Base-by-base conservation (phyloP, 1,284 basidiomycete genomes). In the Leucoagaricus sp. region DNA sequence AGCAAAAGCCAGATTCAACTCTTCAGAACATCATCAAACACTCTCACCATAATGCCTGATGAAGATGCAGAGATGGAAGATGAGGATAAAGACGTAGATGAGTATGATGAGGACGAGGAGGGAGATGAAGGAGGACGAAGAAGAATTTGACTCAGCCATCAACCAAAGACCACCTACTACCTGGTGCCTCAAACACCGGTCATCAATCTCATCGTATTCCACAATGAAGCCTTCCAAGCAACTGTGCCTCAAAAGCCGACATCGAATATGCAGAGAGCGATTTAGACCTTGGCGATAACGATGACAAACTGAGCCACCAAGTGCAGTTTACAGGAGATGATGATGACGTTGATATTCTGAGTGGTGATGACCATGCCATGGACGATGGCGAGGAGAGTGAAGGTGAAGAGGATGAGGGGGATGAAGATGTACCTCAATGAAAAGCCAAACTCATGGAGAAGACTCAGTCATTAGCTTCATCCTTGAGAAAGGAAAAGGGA, bases 1-100 rank as follows among this genome's bases (percentile, higher is more conserved):
- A 82, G 87, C 12, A 82, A 83, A 56, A 93, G 91, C 63, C 84
- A 93, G 60, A 94, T 99, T 59, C 82, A 84, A n/a, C 80, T 99
- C 4, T 87, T 99, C 41, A 91, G 85, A 17, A 85, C 89, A 1
- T 96, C 93, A 0, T 87, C 84, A 4, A 81, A 79, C 34, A 78
- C 80, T 15, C 76, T 91, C 21, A 72, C 72, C 4, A 69, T 75
- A 7, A 64, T 66, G n/a, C 59, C 60, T 5, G 60, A 67, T 13
- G 65, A 12, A 69, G 25, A 15, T 26, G 19, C n/a, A 31, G 50
- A 71, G 2, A 69, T 67, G 2, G 66, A 65, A 2, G 75, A 76
- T 13, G 65, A 65, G 4, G 69, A 63, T 12, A 64, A 61, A 3
- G 67, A 65, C 13, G 66, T 61, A n/a, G 62, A 63, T 8, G 64